Conservation (phyloP, 2,329 filamentous ascomycete genomes). For the Epichloe coenophiala region DNA sequence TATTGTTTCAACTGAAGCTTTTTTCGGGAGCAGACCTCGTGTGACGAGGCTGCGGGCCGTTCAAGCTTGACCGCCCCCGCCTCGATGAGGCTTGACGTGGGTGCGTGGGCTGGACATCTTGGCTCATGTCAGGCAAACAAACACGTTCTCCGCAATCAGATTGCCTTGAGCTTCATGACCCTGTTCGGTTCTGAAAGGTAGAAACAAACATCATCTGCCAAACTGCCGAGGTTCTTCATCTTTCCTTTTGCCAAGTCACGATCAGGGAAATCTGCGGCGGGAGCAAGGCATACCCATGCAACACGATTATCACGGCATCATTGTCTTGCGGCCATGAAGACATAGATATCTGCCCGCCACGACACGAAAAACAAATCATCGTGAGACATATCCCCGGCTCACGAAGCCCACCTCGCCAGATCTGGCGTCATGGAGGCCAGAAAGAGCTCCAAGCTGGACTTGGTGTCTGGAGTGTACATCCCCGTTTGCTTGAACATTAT, state of each 20-base stretch:
- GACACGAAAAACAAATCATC: not conserved
- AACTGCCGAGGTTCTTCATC: too few species aligned
- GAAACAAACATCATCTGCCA: not conserved
- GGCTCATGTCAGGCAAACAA: not conserved
- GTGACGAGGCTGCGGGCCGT: not conserved
- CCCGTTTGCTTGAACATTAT: slow-evolving; percentile 81
- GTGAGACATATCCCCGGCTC: not conserved
- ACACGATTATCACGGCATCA: too few species aligned
- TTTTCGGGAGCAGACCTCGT: too few species aligned
- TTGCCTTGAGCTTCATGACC: not conserved
- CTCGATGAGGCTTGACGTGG: not conserved
- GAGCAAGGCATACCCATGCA: too few species aligned
- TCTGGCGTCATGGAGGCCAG: slow-evolving; percentile 19
- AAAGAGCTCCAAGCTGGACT: slow-evolving; percentile 53
- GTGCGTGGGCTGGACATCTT: not conserved
- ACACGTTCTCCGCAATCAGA: not conserved
- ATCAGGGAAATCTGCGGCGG: too few species aligned
- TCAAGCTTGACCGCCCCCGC: not conserved
- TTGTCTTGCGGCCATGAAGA: not conserved
- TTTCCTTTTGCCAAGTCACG: too few species aligned
- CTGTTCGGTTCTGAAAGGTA: not conserved
- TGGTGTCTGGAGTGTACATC: slow-evolving; percentile 69
- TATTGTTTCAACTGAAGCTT: too few species aligned
- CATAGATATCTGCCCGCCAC: not conserved
- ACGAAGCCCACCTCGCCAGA: slow-evolving; percentile 7